Evolutionary conservation across 768 basidiomycete species (phyloP).

Genomic region (Leccinum subtestaceum): DNA sequence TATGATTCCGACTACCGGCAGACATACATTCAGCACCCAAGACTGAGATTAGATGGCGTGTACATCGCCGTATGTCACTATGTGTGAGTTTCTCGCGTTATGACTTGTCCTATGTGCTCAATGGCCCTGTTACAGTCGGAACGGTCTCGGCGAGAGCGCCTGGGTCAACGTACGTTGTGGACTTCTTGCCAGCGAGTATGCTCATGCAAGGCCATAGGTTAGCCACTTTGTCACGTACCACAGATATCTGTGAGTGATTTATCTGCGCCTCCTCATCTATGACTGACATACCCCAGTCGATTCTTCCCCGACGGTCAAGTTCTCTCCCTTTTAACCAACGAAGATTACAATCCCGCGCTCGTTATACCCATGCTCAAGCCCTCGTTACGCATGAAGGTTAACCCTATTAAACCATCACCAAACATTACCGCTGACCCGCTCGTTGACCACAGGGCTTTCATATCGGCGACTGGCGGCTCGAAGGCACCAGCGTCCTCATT

Average conservation of each 20-base stretch:
- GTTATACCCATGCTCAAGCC: constrained; percentile 77
- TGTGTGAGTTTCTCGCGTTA: constrained; percentile 47
- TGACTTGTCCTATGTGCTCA: neutral
- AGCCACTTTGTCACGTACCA: constrained; percentile 90
- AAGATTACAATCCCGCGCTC: constrained; percentile 65
- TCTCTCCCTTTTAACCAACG: constrained; percentile 80
- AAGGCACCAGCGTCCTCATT: constrained; percentile 57
- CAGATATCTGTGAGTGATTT: constrained; percentile 71
- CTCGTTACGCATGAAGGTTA: constrained; percentile 73
- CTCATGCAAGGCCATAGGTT: constrained; percentile 43
- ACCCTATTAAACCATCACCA: neutral
- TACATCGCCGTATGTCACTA: constrained; percentile 94
- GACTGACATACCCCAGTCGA: constrained; percentile 46
- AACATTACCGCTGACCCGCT: constrained; percentile 1
- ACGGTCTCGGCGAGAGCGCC: constrained; percentile 76
- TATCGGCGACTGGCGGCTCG: constrained; percentile 71
- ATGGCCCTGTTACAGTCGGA: constrained; percentile 28
- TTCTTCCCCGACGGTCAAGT: constrained; percentile 88
- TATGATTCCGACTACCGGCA: constrained; percentile 69
- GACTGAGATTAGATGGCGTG: constrained; percentile 81
- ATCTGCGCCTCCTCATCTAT: neutral
- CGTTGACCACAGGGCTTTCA: constrained; percentile 55
- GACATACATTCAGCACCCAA: constrained; percentile 79
- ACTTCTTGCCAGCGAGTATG: neutral
- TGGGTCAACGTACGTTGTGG: constrained; percentile 75